These are phyloP conservation scores for Glycyrrhiza uralensis DNA, from an alignment of 306 rosid species.

Conservation along the genomic window DNA sequence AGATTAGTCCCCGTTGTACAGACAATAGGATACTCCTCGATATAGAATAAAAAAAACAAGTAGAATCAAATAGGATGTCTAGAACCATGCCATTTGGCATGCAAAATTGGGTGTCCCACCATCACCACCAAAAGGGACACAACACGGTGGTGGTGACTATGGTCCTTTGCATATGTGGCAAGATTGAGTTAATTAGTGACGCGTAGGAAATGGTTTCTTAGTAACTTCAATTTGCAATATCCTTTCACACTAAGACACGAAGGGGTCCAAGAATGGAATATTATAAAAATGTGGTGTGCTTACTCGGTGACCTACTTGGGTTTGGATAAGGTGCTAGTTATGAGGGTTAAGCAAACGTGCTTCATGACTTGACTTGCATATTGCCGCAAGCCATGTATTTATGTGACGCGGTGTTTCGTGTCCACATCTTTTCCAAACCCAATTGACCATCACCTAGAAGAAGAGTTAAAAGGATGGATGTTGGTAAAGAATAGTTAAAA, in stretches of 20 bases:
- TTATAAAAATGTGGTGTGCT: neutral
- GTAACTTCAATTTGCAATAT: neutral
- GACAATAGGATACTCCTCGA: no score
- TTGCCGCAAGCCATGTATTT: slow-evolving; percentile 15
- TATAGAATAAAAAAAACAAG: no score
- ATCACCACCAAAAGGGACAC: neutral
- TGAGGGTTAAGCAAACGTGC: slow-evolving; percentile 34
- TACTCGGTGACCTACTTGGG: slow-evolving; percentile 43
- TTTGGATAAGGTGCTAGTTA: slow-evolving; percentile 32
- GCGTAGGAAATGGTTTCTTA: slow-evolving; percentile 33
- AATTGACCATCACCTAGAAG: neutral
- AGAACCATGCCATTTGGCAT: slow-evolving; percentile 28
- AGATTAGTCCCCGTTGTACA: no score
- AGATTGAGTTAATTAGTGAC: slow-evolving; percentile 29
- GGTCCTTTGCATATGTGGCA: slow-evolving; percentile 1
- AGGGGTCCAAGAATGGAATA: neutral
- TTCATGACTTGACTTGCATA: slow-evolving; percentile 41
- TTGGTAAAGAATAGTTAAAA: neutral
- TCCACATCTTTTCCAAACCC: slow-evolving; percentile 20
- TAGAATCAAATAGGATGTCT: neutral
- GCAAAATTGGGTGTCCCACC: slow-evolving; percentile 20
- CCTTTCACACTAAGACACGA: slow-evolving; percentile 32
- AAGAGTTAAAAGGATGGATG: neutral
- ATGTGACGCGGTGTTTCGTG: slow-evolving; percentile 25
- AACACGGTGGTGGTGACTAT: slow-evolving; percentile 19